phyloP scores from a whole-genome alignment of 2,329 filamentous ascomycete genomes.

The Davidsoniella neocaledoniae region DNA sequence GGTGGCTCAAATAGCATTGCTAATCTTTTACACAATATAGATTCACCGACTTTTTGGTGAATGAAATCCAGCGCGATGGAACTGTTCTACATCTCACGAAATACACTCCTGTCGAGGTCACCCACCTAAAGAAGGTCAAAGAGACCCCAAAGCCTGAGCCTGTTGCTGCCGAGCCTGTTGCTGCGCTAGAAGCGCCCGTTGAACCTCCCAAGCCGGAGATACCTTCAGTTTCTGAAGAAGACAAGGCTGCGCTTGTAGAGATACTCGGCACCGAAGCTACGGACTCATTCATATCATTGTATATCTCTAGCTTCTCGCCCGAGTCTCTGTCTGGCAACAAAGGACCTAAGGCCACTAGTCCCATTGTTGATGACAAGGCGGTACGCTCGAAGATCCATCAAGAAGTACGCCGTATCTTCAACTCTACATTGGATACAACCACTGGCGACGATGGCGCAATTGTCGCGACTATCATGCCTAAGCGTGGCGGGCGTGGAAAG shows the following conservation, averaged over 20 bases:
- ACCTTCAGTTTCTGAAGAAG: conserved; percentile 17
- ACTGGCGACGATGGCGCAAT: conserved; percentile 42
- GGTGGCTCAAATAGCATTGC: not conserved
- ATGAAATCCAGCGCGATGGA: conserved; percentile 67
- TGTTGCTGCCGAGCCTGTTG: conserved; percentile 7
- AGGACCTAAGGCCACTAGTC: conserved; percentile 22
- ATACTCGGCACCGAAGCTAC: conserved; percentile 26
- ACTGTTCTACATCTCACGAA: conserved; percentile 52
- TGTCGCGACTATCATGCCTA: conserved; percentile 48
- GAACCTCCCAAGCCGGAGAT: conserved; percentile 16
- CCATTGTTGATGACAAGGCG: conserved; percentile 27
- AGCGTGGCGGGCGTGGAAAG: conserved; percentile 14
- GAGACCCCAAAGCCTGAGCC: conserved; percentile 1
- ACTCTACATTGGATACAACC: conserved; percentile 57
- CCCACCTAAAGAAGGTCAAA: conserved; percentile 8
- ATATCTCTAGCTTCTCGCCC: conserved; percentile 21
- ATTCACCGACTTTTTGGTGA: conserved; percentile 85
- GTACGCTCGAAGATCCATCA: conserved; percentile 34
- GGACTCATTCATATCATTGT: conserved; percentile 26
- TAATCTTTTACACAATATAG: conserved; percentile 21
- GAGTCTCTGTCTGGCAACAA: conserved; percentile 17
- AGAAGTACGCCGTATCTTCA: conserved; percentile 63
- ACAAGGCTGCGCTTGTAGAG: conserved; percentile 22
- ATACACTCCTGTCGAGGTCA: conserved; percentile 8
- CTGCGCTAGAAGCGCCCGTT: conserved; percentile 17